Evolutionary conservation across 2,329 filamentous ascomycete genomes (phyloP), one percentile per base, ranked within the genome.

Genomic region (Pseudocercospora eumusae): DNA sequence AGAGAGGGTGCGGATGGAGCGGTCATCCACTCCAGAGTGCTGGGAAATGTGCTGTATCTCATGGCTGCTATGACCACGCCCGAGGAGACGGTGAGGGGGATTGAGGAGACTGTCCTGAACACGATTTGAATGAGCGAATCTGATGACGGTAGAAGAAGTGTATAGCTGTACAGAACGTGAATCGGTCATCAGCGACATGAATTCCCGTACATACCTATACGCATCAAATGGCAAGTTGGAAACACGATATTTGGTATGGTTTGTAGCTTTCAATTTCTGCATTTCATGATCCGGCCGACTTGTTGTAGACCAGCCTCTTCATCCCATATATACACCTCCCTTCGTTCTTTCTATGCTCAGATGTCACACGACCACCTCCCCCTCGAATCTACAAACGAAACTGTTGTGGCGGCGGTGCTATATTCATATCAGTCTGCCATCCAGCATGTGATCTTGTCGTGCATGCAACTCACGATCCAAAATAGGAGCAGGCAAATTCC

Each of bases 401-500:
- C 28, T 54, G 75, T 44, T 54, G 75, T 44, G 75, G 80, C 62
- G 81, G 82, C 20, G 82, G 82, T 65, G 82, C 82, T 84, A 63
- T 25, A 27, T 33, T 9, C 23, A 36, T 9, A 13, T 13, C 20
- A 64, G 68, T 31, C 31, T 4, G 5, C 11, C 31, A 33, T 10
- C 27, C 27, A 28, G 4, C 27, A 6, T 28, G 40, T 59, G 42
- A 20, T 31, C 4, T 53, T 21, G 15, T 25, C 2, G 40, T 44
- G 57, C 36, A 54, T 21, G 23, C 4, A 21, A 70, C 91, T 84
- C 81, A 97, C 93, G 88, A 66, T 92, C 89, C 62, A 96, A 81
- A 69, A 88, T 87, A 33, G 88, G 92, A 61, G 86, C 84, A 33
- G 92, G 91, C 59, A 98, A 77, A 78, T 99, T 99, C 76, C 95